These are phyloP conservation scores for Punica granatum DNA, from an alignment of 345 rosid species.

Conservation along the genomic window DNA sequence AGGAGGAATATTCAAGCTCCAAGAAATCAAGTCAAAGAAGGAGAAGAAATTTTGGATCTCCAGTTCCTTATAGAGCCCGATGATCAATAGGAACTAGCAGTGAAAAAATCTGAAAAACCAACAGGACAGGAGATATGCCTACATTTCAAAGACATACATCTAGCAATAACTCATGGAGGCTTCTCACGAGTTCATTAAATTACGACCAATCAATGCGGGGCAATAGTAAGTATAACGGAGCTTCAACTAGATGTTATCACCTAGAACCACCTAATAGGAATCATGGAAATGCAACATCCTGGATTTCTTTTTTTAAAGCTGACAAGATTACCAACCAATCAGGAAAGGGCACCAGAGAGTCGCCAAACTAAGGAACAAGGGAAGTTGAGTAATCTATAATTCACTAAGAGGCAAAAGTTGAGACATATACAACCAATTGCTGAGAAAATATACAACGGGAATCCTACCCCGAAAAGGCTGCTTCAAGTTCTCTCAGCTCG, in stretches of 20 bases:
- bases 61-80: neutral
- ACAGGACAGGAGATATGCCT: too few species aligned
- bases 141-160: too few species aligned
- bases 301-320: too few species aligned
- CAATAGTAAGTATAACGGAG: neutral
- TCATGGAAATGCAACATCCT: too few species aligned
- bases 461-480: constrained; percentile 43
- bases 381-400: neutral
- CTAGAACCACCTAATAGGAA: too few species aligned
- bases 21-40: neutral
- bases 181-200: too few species aligned
- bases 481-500: constrained; percentile 82
- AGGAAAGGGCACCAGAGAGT: neutral
- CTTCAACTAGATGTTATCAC: neutral
- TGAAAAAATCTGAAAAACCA: too few species aligned
- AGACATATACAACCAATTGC: constrained; percentile 22
- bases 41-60: neutral
- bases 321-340: too few species aligned
- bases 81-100: neutral
- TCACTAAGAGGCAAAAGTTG: constrained; percentile 3
- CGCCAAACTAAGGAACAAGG: neutral
- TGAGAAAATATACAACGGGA: constrained; percentile 42
- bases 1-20: neutral
- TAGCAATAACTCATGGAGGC: too few species aligned
- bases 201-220: too few species aligned